Evolutionary conservation across 2,329 filamentous ascomycete genomes (phyloP).

Genomic region (Arthrobotrys sinensis): DNA sequence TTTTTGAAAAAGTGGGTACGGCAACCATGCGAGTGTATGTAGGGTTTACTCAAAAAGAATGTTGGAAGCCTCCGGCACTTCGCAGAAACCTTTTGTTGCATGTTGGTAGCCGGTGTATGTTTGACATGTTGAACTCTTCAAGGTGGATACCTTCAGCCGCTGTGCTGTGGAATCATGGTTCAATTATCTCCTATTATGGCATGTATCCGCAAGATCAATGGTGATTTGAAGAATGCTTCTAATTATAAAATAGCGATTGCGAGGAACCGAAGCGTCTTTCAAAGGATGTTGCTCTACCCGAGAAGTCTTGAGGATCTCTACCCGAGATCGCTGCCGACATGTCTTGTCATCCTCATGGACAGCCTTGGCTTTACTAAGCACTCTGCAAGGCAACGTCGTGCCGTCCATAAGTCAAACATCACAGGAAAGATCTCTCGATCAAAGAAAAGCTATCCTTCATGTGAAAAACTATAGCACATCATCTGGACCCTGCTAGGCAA

Average conservation of each 20-base stretch:
- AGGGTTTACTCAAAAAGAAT: constrained; percentile 25
- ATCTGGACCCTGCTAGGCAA: constrained; percentile 11
- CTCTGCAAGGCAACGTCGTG: constrained; percentile 45
- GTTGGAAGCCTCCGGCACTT: constrained; percentile 34
- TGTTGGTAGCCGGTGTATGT: constrained; percentile 8
- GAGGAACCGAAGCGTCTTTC: constrained; percentile 1
- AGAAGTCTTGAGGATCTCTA: constrained; percentile 17
- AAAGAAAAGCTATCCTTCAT: background rate
- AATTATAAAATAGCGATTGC: constrained; percentile 37
- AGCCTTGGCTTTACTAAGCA: constrained; percentile 43
- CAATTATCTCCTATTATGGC: constrained; percentile 12
- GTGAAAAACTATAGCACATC: constrained; percentile 10
- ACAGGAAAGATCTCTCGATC: constrained; percentile 2
- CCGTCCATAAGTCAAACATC: constrained; percentile 28
- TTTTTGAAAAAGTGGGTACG: background rate
- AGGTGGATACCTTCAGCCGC: constrained; percentile 25
- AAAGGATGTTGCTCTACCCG: constrained; percentile 10
- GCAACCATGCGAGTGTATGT: background rate
- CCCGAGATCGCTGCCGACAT: constrained; percentile 29
- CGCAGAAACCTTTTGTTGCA: constrained; percentile 22
- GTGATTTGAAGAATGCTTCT: constrained; percentile 21
- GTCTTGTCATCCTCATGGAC: constrained; percentile 39
- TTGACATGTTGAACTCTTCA: background rate
- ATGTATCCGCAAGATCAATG: constrained; percentile 28
- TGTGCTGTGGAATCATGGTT: constrained; percentile 14